phyloP scores from a whole-genome alignment of 1,139 yeast genomes.

The Oligophagozyma castellii region DNA sequence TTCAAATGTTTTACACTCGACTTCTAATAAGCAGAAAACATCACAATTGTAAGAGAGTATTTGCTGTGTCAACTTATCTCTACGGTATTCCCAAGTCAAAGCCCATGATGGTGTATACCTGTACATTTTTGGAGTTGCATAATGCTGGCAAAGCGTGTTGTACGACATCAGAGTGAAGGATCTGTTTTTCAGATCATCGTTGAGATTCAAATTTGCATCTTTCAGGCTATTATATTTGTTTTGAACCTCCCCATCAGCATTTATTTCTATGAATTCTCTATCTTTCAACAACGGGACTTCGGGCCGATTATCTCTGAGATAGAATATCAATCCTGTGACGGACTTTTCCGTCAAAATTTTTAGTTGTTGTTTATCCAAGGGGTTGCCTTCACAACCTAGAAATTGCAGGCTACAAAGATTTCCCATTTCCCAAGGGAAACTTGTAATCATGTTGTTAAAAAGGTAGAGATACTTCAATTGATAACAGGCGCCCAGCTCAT shows the following conservation, averaged over 20 bases:
- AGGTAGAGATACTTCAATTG: slow-evolving; percentile 70
- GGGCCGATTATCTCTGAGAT: slow-evolving; percentile 74
- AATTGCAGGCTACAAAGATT: slow-evolving; percentile 73
- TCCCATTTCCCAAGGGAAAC: slow-evolving; percentile 77
- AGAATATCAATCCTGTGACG: slow-evolving; percentile 65
- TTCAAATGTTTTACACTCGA: slow-evolving; percentile 74
- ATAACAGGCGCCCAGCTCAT: slow-evolving; percentile 71
- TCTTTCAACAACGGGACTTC: slow-evolving; percentile 50
- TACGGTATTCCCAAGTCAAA: slow-evolving; percentile 84
- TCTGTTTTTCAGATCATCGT: slow-evolving; percentile 21
- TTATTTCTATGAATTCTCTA: slow-evolving; percentile 70
- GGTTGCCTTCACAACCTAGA: slow-evolving; percentile 89
- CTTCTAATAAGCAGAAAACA: slow-evolving; percentile 86
- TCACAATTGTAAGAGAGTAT: slow-evolving; percentile 54
- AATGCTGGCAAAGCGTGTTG: slow-evolving; percentile 88
- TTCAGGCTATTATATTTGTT: slow-evolving; percentile 24
- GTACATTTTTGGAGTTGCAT: slow-evolving; percentile 85
- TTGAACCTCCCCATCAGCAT: slow-evolving; percentile 58
- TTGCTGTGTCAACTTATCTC: slow-evolving; percentile 60
- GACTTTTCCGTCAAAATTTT: slow-evolving; percentile 70
- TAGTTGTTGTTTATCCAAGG: slow-evolving; percentile 52
- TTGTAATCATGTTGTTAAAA: slow-evolving; percentile 70
- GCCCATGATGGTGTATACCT: slow-evolving; percentile 98
- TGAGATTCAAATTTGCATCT: slow-evolving; percentile 24
- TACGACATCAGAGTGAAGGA: slow-evolving; percentile 72